phyloP scores from a whole-genome alignment of 2,329 filamentous ascomycete genomes.

The Ramularia endophylla region DNA sequence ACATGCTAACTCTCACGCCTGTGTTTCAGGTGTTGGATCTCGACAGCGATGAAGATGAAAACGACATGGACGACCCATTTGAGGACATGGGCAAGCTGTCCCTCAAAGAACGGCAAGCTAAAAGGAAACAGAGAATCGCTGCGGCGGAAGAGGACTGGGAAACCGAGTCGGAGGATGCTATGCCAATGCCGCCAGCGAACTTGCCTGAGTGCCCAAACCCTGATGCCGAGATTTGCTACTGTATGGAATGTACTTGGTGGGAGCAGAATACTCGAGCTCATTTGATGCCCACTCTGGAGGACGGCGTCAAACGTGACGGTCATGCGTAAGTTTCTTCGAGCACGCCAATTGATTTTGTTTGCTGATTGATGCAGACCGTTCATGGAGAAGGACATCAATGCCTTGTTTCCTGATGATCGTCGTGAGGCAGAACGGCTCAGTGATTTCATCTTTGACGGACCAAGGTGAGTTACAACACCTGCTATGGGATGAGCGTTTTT shows the following conservation, averaged over 20 bases:
- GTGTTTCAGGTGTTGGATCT: too few species aligned
- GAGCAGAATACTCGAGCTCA: not conserved
- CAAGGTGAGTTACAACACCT: too few species aligned
- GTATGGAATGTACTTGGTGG: constrained; percentile 1
- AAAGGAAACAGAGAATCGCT: too few species aligned
- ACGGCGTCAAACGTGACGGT: constrained; percentile 6
- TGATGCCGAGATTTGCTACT: not conserved
- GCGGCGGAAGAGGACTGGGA: too few species aligned
- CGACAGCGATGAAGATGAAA: constrained; percentile 5
- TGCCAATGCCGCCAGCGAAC: not conserved
- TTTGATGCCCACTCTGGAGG: not conserved
- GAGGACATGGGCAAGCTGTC: constrained; percentile 18
- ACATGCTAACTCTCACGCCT: too few species aligned
- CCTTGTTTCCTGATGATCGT: constrained; percentile 7
- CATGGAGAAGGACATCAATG: too few species aligned
- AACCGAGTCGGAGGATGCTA: constrained; percentile 7
- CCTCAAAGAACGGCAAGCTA: constrained; percentile 6
- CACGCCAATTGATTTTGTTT: too few species aligned
- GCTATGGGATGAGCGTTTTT: too few species aligned
- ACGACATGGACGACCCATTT: constrained; percentile 21
- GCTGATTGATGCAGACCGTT: too few species aligned
- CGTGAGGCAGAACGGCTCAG: not conserved
- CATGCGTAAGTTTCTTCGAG: constrained; percentile 1
- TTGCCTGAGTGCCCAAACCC: constrained; percentile 1
- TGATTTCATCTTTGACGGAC: constrained; percentile 2